Base-by-base conservation (phyloP, 371 early-diverging fungal genomes). In the Modicella reniformis region DNA sequence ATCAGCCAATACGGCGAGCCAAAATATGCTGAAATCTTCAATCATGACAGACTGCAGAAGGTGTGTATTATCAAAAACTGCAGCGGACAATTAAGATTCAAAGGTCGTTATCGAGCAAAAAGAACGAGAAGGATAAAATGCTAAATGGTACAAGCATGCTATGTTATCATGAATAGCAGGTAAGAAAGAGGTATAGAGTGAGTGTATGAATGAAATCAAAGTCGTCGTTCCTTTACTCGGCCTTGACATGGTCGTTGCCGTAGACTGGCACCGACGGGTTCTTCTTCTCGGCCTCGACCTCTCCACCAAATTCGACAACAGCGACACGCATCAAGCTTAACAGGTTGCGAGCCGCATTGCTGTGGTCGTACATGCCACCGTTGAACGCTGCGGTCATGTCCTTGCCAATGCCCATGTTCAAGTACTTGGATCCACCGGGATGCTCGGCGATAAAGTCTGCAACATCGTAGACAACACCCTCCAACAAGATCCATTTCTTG, bases 401-500 rank as follows among this genome's bases (percentile, higher is more conserved):
- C 76, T 93, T 91, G 69, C 72, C 77, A 51, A 76, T 48, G 7
- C 56, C 72, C 72, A 76, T 76, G 62, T 72, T 72, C 58, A 76
- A 48, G 65, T 76, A 72, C 72, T 72, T 72, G 40, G 72, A 62
- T 12, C 97, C 97, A 63, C 95, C 96, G 26, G 98, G 98, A 70
- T 98, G 98, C 64, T 95, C 92, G 32, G 92, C 81, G 80, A 95
- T 90, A 77, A 98, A 98, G 34, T 92, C 81, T 51, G 88, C 86
- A 53, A 98, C 95, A 81, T 98, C 97, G 80, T 97, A 95, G 53
- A 98, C 89, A 51, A 92, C 85, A 63, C 93, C 94, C 72, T 95
- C 95, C 49, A 98, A 88, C 56, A 97, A 83, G 62, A 97, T 86
- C 92, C 96, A 95, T 66, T 91, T 88, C 80, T 92, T 91, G 72